phyloP scores from a whole-genome alignment of 495 filamentous ascomycete species.

The Podospora pseudocomata region DNA sequence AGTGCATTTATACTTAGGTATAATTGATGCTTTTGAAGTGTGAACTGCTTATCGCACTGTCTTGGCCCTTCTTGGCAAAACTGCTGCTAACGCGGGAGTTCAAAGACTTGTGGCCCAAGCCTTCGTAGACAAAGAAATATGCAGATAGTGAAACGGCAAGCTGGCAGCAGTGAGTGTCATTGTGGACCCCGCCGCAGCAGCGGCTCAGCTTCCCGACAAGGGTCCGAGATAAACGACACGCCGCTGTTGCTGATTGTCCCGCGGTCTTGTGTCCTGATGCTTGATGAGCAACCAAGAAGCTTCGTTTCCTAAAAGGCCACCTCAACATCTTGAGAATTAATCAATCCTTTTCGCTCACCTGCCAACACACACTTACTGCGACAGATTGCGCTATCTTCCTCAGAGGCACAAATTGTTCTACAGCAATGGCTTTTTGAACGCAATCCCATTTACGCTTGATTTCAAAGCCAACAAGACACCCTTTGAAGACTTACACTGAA shows the following conservation, averaged over 20 bases:
- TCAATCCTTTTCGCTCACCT: neutral
- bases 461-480: neutral
- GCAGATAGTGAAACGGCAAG: neutral
- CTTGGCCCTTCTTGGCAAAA: too few relatives aligned
- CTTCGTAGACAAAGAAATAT: neutral
- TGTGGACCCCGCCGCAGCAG: neutral
- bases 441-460: neutral
- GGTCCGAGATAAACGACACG: slow-evolving; percentile 10
- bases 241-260: neutral
- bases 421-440: neutral
- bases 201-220: slow-evolving; percentile 5
- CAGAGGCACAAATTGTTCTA: neutral
- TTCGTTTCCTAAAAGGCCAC: slow-evolving; percentile 17
- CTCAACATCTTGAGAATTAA: slow-evolving; percentile 20
- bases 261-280: neutral
- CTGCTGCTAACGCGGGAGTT: too few relatives aligned
- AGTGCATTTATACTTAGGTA: too few relatives aligned
- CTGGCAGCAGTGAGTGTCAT: neutral
- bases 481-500: neutral
- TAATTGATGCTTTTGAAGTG: too few relatives aligned
- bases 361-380: neutral
- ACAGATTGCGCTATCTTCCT: neutral
- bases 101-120: too few relatives aligned
- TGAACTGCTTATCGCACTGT: too few relatives aligned
- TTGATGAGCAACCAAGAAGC: neutral